Evolutionary conservation across 768 basidiomycete species (phyloP).

Genomic region (Kockovaella imperatae): DNA sequence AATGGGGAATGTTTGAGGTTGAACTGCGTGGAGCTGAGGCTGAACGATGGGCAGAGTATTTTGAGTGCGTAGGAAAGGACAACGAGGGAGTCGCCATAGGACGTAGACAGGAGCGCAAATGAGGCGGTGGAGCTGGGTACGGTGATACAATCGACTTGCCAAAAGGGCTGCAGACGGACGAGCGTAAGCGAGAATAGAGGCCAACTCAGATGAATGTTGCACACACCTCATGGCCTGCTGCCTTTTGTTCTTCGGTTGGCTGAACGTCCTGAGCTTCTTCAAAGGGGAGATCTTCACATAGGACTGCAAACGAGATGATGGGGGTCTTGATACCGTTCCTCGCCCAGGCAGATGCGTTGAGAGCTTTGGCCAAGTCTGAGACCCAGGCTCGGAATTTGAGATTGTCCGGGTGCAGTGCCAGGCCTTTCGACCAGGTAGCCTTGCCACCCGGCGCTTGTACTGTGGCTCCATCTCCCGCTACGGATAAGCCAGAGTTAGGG

Average conservation of each 20-base stretch:
- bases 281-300: neutral
- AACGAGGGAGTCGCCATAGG: slow-evolving; percentile 16
- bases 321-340: neutral
- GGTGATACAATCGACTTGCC: slow-evolving; percentile 28
- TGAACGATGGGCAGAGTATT: slow-evolving; percentile 10
- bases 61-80: slow-evolving; percentile 18
- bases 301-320: slow-evolving; percentile 11
- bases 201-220: neutral
- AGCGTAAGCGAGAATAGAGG: neutral
- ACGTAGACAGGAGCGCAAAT: slow-evolving; percentile 13
- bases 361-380: slow-evolving; percentile 1
- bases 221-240: neutral
- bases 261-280: neutral
- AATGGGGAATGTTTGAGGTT: slow-evolving; percentile 22
- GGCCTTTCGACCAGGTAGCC: no score
- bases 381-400: slow-evolving; percentile 2
- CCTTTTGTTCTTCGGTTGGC: neutral
- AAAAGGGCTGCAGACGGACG: slow-evolving; percentile 16
- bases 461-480: neutral
- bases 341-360: neutral
- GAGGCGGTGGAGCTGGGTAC: slow-evolving; percentile 6
- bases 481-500: no score
- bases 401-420: no score
- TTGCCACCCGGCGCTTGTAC: no score
- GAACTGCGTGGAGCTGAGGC: slow-evolving; percentile 17